Conservation (phyloP, 495 filamentous ascomycete genomes). For the Penicillium paradoxum region DNA sequence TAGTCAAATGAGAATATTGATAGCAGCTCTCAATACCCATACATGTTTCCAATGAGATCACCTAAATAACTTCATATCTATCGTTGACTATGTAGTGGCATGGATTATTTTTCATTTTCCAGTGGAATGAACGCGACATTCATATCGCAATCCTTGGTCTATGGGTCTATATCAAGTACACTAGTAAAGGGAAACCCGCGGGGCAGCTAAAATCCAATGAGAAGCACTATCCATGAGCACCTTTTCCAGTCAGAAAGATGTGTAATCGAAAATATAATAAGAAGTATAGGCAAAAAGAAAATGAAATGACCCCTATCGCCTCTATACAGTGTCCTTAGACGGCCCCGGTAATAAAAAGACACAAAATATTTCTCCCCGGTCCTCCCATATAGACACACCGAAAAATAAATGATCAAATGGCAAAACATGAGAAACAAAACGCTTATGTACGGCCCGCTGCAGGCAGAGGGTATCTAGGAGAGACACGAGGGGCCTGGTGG, state of each 20-base stretch:
- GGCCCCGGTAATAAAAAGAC: neutral
- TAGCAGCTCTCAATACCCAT: too few relatives aligned
- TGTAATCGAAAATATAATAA: neutral
- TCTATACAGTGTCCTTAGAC: slow-evolving; percentile 10
- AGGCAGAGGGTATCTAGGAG: slow-evolving; percentile 28
- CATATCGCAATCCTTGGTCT: too few relatives aligned
- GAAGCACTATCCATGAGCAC: neutral
- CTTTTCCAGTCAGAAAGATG: neutral
- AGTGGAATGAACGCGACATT: too few relatives aligned
- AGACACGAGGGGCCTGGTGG: slow-evolving; percentile 14
- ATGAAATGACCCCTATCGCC: slow-evolving; percentile 1
- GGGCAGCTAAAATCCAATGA: neutral
- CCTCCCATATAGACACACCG: neutral
- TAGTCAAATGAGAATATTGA: too few relatives aligned
- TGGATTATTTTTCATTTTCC: too few relatives aligned
- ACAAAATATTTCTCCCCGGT: slow-evolving; percentile 2
- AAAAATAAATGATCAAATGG: neutral
- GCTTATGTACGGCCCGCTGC: slow-evolving; percentile 28
- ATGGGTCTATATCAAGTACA: neutral
- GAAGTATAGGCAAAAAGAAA: neutral
- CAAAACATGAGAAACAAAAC: slow-evolving; percentile 11
- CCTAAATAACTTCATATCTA: too few relatives aligned
- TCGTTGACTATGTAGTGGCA: too few relatives aligned
- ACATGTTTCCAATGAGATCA: too few relatives aligned
- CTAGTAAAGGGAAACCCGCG: neutral